phyloP scores from a whole-genome alignment of 2,329 filamentous ascomycete species.

The Trichoderma brevicompactum region DNA sequence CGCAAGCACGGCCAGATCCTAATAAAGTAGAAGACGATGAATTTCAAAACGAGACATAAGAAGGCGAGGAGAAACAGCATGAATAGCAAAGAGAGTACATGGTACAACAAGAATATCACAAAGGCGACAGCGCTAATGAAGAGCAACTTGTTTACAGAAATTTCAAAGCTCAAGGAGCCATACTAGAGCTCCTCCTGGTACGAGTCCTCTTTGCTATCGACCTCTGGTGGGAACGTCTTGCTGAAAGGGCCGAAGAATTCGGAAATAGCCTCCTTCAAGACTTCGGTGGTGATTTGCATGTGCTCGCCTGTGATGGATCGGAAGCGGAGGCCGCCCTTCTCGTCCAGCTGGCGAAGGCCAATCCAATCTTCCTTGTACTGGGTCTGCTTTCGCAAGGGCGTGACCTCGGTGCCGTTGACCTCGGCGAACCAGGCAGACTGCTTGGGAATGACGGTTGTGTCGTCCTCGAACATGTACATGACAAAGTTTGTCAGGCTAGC shows the following conservation, averaged over 20 bases:
- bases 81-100: not conserved
- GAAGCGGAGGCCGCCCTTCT: constrained; percentile 79
- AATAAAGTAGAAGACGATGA: not conserved
- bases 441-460: constrained; percentile 85
- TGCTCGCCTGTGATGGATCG: constrained; percentile 74
- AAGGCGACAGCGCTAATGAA: not conserved
- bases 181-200: constrained; percentile 45
- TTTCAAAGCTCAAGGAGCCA: not conserved
- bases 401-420: constrained; percentile 72
- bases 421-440: constrained; percentile 91
- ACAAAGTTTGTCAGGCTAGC: constrained; percentile 74
- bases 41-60: not conserved
- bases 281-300: constrained; percentile 74
- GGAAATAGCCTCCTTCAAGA: constrained; percentile 67
- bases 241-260: constrained; percentile 66
- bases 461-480: constrained; percentile 88
- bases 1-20: not conserved
- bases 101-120: not conserved
- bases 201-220: constrained; percentile 25
- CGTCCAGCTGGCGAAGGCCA: constrained; percentile 77
- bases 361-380: constrained; percentile 95
- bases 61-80: not conserved
- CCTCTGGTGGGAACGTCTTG: constrained; percentile 42
- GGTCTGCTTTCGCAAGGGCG: constrained; percentile 66
- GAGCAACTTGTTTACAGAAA: too few relatives aligned